Conservation (phyloP, 2,329 filamentous ascomycete species). For the Dichotomopilus funicola region DNA sequence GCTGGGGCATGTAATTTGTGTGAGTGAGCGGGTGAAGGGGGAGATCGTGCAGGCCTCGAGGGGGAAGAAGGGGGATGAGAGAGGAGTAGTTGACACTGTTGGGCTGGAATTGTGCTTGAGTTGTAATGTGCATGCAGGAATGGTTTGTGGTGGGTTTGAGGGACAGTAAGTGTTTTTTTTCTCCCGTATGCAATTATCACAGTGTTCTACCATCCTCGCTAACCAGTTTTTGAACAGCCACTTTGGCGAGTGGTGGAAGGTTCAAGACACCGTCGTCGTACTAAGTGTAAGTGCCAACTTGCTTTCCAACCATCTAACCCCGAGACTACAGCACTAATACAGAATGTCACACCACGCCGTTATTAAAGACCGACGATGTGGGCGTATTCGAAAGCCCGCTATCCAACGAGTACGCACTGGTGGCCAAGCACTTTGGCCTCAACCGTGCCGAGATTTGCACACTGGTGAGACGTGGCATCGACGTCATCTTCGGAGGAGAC, state of each 20-base stretch:
- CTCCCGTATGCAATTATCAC: not conserved
- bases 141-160: slow-evolving; percentile 59
- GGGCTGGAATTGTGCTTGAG: slow-evolving; percentile 72
- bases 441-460: slow-evolving; percentile 38
- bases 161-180: slow-evolving; percentile 42
- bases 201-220: not conserved
- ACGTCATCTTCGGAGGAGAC: slow-evolving; percentile 60
- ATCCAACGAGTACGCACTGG: slow-evolving; percentile 70
- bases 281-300: slow-evolving; percentile 54
- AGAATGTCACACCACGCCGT: too few relatives aligned
- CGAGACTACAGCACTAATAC: too few relatives aligned
- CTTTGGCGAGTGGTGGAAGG: slow-evolving; percentile 64
- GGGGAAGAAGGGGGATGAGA: too few relatives aligned
- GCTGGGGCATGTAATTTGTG: slow-evolving; percentile 73
- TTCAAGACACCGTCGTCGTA: slow-evolving; percentile 53
- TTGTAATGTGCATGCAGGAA: slow-evolving; percentile 71
- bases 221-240: slow-evolving; percentile 36
- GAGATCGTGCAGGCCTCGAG: slow-evolving; percentile 41
- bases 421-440: slow-evolving; percentile 63
- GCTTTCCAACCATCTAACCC: too few relatives aligned
- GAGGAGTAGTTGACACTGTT: slow-evolving; percentile 34
- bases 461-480: slow-evolving; percentile 55
- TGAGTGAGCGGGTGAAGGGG: slow-evolving; percentile 52
- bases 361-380: slow-evolving; percentile 68
- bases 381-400: slow-evolving; percentile 72